These are phyloP conservation scores for Suillus subaureus DNA, from an alignment of 768 basidiomycete species.

Conservation along the genomic window DNA sequence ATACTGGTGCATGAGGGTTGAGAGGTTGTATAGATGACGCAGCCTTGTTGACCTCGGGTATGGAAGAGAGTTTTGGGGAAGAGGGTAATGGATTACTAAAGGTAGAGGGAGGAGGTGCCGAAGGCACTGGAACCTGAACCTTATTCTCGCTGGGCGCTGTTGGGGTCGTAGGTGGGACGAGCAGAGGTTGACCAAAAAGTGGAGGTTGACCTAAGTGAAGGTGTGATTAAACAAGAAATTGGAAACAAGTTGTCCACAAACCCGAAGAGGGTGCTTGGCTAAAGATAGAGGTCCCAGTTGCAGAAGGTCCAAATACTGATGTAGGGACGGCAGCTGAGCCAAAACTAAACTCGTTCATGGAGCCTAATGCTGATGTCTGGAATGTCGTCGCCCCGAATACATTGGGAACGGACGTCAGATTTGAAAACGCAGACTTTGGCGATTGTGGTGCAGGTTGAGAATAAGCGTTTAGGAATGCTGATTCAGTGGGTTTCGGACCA, in stretches of 20 bases:
- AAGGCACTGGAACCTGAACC: not conserved
- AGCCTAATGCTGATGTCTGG: slow-evolving; percentile 21
- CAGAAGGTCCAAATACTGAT: slow-evolving; percentile 14
- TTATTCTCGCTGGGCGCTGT: not conserved
- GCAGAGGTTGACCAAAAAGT: not conserved
- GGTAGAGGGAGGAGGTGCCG: too few relatives aligned
- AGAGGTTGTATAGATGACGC: slow-evolving; percentile 12
- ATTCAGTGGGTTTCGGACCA: slow-evolving; percentile 28
- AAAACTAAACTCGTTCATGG: slow-evolving; percentile 12
- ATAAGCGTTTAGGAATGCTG: slow-evolving; percentile 20
- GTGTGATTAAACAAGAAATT: not conserved
- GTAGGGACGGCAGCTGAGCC: slow-evolving; percentile 6
- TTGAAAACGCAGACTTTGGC: slow-evolving; percentile 36
- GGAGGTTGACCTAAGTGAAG: slow-evolving; percentile 1
- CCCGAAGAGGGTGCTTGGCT: not conserved
- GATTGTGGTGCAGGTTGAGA: slow-evolving; percentile 19
- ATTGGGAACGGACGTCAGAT: slow-evolving; percentile 34
- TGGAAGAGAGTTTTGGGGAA: not conserved
- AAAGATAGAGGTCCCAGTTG: not conserved
- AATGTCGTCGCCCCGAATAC: slow-evolving; percentile 31
- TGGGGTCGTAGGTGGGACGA: not conserved
- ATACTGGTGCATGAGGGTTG: slow-evolving; percentile 22
- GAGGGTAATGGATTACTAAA: not conserved
- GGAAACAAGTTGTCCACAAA: not conserved
- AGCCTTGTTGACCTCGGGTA: not conserved